These are phyloP conservation scores for Aspergillus affinis DNA, from an alignment of 495 filamentous ascomycete genomes.

Conservation along the genomic window DNA sequence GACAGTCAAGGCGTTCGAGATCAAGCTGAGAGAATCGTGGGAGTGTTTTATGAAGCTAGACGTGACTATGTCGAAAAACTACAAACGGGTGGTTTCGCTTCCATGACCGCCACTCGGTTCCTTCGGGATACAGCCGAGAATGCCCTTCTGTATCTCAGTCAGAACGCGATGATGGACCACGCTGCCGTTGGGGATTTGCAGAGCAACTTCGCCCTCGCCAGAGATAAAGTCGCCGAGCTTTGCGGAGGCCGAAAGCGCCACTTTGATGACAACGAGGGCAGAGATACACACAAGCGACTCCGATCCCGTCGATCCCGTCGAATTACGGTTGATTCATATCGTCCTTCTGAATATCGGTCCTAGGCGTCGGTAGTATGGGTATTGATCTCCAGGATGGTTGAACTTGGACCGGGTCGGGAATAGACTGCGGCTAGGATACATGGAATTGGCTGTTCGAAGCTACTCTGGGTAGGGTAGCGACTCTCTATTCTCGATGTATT, in stretches of 20 bases:
- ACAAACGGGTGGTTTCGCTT: constrained; percentile 18
- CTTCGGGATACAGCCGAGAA: constrained; percentile 53
- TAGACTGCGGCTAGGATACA: neutral
- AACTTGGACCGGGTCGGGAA: neutral
- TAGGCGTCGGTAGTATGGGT: neutral
- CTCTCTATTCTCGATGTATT: neutral
- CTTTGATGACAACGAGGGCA: constrained; percentile 30
- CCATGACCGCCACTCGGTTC: constrained; percentile 39
- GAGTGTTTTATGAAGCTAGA: constrained; percentile 39
- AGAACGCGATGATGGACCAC: constrained; percentile 22
- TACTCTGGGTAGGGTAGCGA: too few species aligned
- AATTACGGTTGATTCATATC: constrained; percentile 20
- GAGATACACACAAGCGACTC: constrained; percentile 6
- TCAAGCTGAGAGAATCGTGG: constrained; percentile 31
- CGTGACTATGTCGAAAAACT: constrained; percentile 34
- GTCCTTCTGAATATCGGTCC: constrained; percentile 5
- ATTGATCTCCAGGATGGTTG: neutral
- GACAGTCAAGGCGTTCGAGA: neutral
- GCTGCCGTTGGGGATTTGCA: constrained; percentile 34
- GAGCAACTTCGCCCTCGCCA: constrained; percentile 27
- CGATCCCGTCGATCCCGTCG: too few species aligned
- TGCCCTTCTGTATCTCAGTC: constrained; percentile 34
- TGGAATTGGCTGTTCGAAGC: neutral
- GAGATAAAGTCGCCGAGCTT: constrained; percentile 35
- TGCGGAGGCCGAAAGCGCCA: constrained; percentile 45